Evolutionary conservation across 352 stramenopile genomes (phyloP), one percentile per base, ranked within the genome.

Genomic region (Peronospora destructor): DNA sequence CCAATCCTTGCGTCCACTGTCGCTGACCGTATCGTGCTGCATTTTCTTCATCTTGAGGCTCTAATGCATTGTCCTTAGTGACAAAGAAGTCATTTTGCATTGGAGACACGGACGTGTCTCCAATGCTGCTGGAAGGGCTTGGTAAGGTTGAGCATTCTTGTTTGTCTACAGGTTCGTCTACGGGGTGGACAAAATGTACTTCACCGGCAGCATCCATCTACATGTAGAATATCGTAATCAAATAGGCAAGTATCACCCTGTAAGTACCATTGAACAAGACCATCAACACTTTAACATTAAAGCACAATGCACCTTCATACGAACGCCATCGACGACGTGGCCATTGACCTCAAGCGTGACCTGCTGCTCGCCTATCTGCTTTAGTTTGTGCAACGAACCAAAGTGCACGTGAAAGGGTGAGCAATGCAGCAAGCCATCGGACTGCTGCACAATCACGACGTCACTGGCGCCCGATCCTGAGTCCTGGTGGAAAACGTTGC

Each of bases 401-500:
- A 95, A 95, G 41, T 89, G 76, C 26, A 92, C 81, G 56, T 88
- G 74, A 62, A 92, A 93, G 12, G 80, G 82, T 39, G 84, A 86
- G 61, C 76, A 88, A 23, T 44, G 64, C 32, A 84, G 52, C 8
- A 49, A 44, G 28, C 75, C 76, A 56, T 84, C 78, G 19, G 82
- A 64, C 43, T 91, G 78, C 45, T 86, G 73, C 42, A 95, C 76
- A 11, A 66, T 75, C 40, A 95, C 75, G n/a, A 93, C 71, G 59
- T 95, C 82, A 51, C 91, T 84, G 32, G 82, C 84, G 32, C 81
- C 84, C 2, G 79, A 88, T 47, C 50, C 62, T 14, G 64, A 68
- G 46, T 70, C 76, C 34, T 81, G 68, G 40, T 86, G 64, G 38
- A 91, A 75, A 17, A 93, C 80, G 53, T 87, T 87, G 45, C 71